Base-by-base conservation (phyloP, 352 stramenopile species). In the Globisporangium alternatum region DNA sequence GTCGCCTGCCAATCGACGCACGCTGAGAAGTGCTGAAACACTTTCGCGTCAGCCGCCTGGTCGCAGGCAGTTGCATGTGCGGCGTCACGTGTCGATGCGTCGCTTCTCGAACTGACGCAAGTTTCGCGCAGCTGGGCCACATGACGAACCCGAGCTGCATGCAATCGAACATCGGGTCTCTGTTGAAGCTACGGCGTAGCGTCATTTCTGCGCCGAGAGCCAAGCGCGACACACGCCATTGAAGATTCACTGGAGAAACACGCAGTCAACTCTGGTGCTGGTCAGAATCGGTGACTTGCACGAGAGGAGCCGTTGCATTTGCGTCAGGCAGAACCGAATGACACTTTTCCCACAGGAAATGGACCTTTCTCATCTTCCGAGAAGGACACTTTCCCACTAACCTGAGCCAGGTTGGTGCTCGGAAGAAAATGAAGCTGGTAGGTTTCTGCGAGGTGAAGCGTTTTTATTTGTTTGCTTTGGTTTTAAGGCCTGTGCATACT, bases 261-360 rank as follows among this genome's bases (percentile, higher is more conserved):
- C 9, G 35, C 35, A 17, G 35, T 41, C 35, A 41, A 41, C 35
- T 41, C 12, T 39, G 7, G 33, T 39, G 8, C 10, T 39, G n/a
- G n/a, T n/a, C n/a, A n/a, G n/a, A n/a, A n/a, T n/a, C n/a, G n/a
- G n/a, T 39, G 33, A 39, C 8, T n/a, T 12, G n/a, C 21, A 19
- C 47, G 12, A 30, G 47, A 52, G 25, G 44, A 15, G 10, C 44
- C 19, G 44, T 51, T 33, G 47, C 21, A 22, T 52, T 54, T 5
- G 47, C 12, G 5, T 21, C 25, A 41, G 35, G 35, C 9, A 17
- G 10, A 41, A 41, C 9, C 5, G 12, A 19, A n/a, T 21, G 47
- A 54, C 47, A 10, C 22, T 54, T 54, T 54, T 54, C 47, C 6
- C 47, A 54, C 47, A 54, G 21, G 4, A 54, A 8, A 33, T 54